Evolutionary conservation across 805 yeast species (phyloP).

Genomic region (Sungouiozyma intestinalis): DNA sequence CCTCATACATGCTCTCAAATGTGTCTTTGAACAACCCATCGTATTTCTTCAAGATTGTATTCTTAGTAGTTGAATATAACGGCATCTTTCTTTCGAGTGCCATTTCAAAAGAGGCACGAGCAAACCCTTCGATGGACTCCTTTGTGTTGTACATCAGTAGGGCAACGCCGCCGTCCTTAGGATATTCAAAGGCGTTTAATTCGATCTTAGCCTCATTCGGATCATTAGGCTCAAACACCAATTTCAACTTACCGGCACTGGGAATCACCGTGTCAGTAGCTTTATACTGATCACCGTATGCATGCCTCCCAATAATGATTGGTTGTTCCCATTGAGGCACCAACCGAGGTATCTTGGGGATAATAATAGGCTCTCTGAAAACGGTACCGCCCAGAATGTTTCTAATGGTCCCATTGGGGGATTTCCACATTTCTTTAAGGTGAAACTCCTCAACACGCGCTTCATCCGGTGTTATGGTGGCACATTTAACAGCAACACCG

Average conservation of each 20-base stretch:
- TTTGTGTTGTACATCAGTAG: constrained; percentile 94
- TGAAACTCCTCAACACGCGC: constrained; percentile 85
- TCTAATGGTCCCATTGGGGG: constrained; percentile 95
- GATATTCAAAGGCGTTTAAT: constrained; percentile 37
- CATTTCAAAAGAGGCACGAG: constrained; percentile 82
- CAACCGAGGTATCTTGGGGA: constrained; percentile 77
- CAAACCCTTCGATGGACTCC: constrained; percentile 82
- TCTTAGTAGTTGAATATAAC: constrained; percentile 81
- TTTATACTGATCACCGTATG: constrained; percentile 93
- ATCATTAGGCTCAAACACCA: constrained; percentile 68
- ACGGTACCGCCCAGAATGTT: constrained; percentile 94
- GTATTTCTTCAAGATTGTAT: constrained; percentile 86
- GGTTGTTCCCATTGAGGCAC: constrained; percentile 93
- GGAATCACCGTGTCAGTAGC: constrained; percentile 80
- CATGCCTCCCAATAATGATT: constrained; percentile 94
- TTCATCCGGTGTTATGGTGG: constrained; percentile 97
- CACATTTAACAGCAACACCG: constrained; percentile 94
- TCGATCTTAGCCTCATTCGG: constrained; percentile 22
- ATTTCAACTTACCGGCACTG: constrained; percentile 51
- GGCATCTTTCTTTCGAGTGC: constrained; percentile 74
- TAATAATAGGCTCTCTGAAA: constrained; percentile 92
- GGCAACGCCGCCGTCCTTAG: constrained; percentile 62
- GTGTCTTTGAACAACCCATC: constrained; percentile 95
- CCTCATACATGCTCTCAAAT: constrained; percentile 70
- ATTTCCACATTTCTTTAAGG: constrained; percentile 92